These are phyloP conservation scores for Deuterostichococcus epilithicus DNA, from an alignment of 139 green algal genomes.

Conservation along the genomic window DNA sequence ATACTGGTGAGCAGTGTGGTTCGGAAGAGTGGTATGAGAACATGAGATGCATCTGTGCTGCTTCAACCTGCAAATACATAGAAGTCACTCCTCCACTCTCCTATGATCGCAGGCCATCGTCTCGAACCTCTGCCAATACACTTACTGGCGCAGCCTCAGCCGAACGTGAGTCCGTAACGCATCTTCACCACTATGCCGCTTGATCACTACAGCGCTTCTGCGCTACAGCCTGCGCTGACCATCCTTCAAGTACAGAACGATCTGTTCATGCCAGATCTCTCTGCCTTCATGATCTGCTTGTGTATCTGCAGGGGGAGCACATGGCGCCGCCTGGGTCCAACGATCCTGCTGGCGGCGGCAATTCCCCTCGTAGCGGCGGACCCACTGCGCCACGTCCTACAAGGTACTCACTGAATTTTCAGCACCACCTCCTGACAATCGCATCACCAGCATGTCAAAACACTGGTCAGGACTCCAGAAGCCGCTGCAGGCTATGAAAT, in stretches of 20 bases:
- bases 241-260: neutral
- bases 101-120: too few relatives aligned
- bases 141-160: constrained; percentile 27
- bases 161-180: constrained; percentile 21
- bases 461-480: too few relatives aligned
- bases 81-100: too few relatives aligned
- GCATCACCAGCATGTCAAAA: too few relatives aligned
- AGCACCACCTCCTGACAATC: neutral
- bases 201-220: neutral
- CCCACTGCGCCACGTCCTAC: constrained; percentile 56
- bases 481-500: too few relatives aligned
- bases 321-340: constrained; percentile 46
- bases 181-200: neutral
- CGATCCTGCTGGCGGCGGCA: constrained; percentile 32
- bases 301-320: constrained; percentile 22
- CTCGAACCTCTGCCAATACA: constrained; percentile 59
- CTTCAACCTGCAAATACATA: too few relatives aligned
- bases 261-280: neutral
- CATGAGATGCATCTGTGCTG: too few relatives aligned
- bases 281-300: neutral
- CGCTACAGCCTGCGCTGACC: neutral
- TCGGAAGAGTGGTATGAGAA: too few relatives aligned
- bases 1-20: too few relatives aligned
- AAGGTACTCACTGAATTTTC: constrained; percentile 28
- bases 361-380: constrained; percentile 57